Conservation (phyloP, 164 flowering plant genomes). For the Umbellularia californica region DNA sequence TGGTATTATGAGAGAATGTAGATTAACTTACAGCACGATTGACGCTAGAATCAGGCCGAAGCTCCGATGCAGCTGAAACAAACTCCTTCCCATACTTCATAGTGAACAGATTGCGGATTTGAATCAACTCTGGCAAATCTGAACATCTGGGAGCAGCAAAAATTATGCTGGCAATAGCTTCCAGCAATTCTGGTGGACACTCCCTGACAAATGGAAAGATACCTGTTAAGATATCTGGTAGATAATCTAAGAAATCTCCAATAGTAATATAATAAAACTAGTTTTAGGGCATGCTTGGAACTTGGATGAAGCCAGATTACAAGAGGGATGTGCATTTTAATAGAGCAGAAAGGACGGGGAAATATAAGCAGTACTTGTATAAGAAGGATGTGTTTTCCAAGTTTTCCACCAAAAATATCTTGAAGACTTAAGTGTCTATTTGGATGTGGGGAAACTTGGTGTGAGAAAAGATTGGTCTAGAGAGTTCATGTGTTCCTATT, state of each 20-base stretch:
- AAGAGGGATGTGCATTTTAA: neutral
- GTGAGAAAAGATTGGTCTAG: too few relatives aligned
- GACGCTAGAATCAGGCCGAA: constrained; percentile 89
- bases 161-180: constrained; percentile 90
- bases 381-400: neutral
- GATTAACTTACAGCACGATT: constrained; percentile 68
- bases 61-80: constrained; percentile 71
- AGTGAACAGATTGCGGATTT: constrained; percentile 59
- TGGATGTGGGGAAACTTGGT: too few relatives aligned
- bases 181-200: constrained; percentile 80
- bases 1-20: neutral
- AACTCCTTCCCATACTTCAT: constrained; percentile 95
- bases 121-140: constrained; percentile 86
- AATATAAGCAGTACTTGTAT: too few relatives aligned
- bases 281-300: neutral
- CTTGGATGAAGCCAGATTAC: neutral
- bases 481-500: too few relatives aligned
- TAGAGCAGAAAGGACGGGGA: too few relatives aligned
- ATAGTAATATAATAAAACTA: neutral
- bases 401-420: neutral
- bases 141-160: constrained; percentile 98
- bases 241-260: neutral
- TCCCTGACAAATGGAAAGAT: constrained; percentile 45
- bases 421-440: too few relatives aligned
- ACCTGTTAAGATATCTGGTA: constrained; percentile 3